Percentiles rank a stretch among this genome's conserved stretches.
These are phyloP conservation scores for Xanthoconium stramineum DNA, from an alignment of 768 basidiomycete genomes.

Conservation along the genomic window DNA sequence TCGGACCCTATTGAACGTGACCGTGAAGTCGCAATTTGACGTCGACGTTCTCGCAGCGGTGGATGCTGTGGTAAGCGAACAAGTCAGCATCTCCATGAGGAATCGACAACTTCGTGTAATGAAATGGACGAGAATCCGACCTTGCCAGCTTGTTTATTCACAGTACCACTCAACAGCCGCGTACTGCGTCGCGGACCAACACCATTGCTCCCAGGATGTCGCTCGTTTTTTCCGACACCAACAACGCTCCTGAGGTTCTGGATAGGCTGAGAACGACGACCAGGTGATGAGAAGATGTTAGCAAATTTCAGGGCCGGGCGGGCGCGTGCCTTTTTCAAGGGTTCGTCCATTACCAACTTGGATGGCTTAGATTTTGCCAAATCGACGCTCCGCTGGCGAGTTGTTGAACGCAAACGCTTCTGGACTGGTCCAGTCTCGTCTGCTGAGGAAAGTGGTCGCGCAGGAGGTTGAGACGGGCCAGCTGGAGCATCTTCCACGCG, in stretches of 20 bases:
- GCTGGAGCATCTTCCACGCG: conserved; percentile 40
- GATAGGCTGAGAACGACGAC: conserved; percentile 74
- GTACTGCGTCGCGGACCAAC: conserved; percentile 67
- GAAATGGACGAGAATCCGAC: conserved; percentile 33
- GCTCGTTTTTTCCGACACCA: conserved; percentile 50
- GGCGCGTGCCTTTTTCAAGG: conserved; percentile 88
- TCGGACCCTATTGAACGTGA: conserved; percentile 70
- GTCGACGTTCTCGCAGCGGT: conserved; percentile 54
- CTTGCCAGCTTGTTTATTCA: conserved; percentile 55
- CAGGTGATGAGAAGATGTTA: conserved; percentile 85
- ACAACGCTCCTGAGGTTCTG: conserved; percentile 58
- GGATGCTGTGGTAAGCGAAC: conserved; percentile 30
- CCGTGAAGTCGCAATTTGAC: conserved; percentile 50
- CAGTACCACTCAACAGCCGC: conserved; percentile 59
- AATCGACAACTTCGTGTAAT: neutral
- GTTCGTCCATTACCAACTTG: conserved; percentile 64
- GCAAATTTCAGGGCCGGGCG: conserved; percentile 83
- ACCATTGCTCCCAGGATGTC: conserved; percentile 40
- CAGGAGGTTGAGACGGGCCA: conserved; percentile 45
- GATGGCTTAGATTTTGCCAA: conserved; percentile 52
- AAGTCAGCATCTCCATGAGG: conserved; percentile 5
- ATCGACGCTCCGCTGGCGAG: conserved; percentile 50
- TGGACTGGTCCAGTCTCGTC: conserved; percentile 78
- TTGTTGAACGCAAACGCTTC: conserved; percentile 70
- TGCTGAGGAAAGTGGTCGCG: conserved; percentile 74